Evolutionary conservation across 768 basidiomycete genomes (phyloP), one percentile per base, ranked within the genome.

Genomic region (Arthromyces matolae): DNA sequence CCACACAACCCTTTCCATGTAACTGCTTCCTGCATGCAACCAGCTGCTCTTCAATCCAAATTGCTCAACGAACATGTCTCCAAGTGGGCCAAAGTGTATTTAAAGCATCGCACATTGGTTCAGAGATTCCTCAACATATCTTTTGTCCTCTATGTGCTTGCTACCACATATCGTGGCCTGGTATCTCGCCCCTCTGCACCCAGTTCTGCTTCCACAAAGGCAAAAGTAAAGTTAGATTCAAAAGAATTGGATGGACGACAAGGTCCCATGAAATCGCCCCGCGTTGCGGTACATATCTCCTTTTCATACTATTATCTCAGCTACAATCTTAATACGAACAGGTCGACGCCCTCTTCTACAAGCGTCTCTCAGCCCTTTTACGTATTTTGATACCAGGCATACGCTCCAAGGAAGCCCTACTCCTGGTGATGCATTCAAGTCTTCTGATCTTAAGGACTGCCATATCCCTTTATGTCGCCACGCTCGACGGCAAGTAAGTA

Each of bases 261-360:
- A 25, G 55, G 35, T 12, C 50, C 67, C 25, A 72, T 72, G 42
- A 81, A 75, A 58, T 66, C 76, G 20, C 68, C 78, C 4, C 75
- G 78, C 52, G 89, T 91, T 27, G 87, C 87, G 25, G 89, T 89
- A 54, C 31, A 38, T 34, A 29, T 46, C 19, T 23, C 14, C 39
- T 29, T 9, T 44, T 37, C 23, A 38, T 35, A 19, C 19, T 35
- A 16, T 22, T 37, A 4, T 18, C 20, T 47, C 24, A 54, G 27
- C n/a, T 47, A 18, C 35, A 24, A 33, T 35, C 28, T 35, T 49
- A 36, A n/a, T n/a, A n/a, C n/a, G n/a, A n/a, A 12, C 58, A 93
- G 85, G 86, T 95, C n/a, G 95, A 97, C 64, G 88, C 88, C 2
- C 63, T 90, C 16, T 98, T 98, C 70, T 94, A 93, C 60, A 77